Evolutionary conservation across 2,329 filamentous ascomycete genomes (phyloP).

Genomic region (Cadophora malorum): DNA sequence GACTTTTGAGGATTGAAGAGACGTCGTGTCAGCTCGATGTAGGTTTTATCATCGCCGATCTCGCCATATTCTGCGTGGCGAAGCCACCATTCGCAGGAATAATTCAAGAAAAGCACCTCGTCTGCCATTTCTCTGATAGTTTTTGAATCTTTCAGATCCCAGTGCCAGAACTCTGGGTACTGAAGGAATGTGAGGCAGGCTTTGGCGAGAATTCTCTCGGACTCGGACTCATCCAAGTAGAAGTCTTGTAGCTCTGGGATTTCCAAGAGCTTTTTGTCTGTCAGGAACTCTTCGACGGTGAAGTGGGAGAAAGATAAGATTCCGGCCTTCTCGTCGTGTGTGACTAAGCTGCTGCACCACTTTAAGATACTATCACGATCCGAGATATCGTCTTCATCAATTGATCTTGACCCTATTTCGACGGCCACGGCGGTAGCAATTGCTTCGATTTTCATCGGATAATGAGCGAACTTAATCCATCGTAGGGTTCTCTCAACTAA

Average conservation of each 20-base stretch:
- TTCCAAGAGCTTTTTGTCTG: conserved; percentile 17
- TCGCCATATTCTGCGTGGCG: not conserved
- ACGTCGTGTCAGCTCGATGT: conserved; percentile 1
- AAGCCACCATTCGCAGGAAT: conserved; percentile 13
- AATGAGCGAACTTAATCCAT: conserved; percentile 29
- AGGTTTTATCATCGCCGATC: not conserved
- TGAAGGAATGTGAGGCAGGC: conserved; percentile 27
- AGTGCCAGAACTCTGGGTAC: conserved; percentile 22
- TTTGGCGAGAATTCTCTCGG: conserved; percentile 12
- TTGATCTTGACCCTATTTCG: conserved; percentile 30
- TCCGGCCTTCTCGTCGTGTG: conserved; percentile 21
- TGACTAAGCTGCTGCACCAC: conserved; percentile 40
- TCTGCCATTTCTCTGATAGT: not conserved
- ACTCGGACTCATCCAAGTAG: not conserved
- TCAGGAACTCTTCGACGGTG: conserved; percentile 41
- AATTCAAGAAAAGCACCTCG: conserved; percentile 16
- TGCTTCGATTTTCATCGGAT: conserved; percentile 20
- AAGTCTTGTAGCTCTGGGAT: conserved; percentile 17
- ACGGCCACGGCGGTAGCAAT: conserved; percentile 19
- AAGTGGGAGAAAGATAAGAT: conserved; percentile 39
- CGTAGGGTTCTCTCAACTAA: conserved; percentile 34
- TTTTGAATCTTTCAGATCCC: conserved; percentile 2
- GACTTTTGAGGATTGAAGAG: conserved; percentile 23
- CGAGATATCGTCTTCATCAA: conserved; percentile 35
- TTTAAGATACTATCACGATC: conserved; percentile 34